Evolutionary conservation across 345 rosid species (phyloP), one percentile per base, ranked within the genome.

Genomic region (Orychophragmus violaceus): DNA sequence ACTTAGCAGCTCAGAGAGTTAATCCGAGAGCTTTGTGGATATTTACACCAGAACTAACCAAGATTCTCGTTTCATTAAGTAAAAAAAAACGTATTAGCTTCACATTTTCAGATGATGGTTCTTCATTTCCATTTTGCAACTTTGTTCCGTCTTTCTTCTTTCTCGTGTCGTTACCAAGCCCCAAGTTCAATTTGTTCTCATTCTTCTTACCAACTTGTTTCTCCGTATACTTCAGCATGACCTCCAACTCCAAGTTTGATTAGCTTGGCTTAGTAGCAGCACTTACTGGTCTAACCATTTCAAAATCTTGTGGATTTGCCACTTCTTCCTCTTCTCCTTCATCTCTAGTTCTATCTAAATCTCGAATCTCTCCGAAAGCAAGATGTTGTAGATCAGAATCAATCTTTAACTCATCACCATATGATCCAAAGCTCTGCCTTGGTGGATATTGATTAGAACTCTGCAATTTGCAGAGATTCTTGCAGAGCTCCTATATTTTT

Each of bases 321-420:
- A 78, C 84, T 74, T 74, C 41, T 2, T 66, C 62, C 5, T 66
- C 62, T 18, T 76, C 82, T 36, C 54, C 59, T 10, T 72, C 87
- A 53, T 76, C 84, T 56, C 83, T 77, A 68, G 84, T 79, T 51
- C 76, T 70, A 61, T 82, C 79, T 54, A 80, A 75, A 76, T 82
- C 87, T 64, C 71, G 78, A 77, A 77, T 82, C 73, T 84, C 92
- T 71, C 85, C 86, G 41, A 83, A 80, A 27, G 78, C 88, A 48
- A 93, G 94, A 77, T 90, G 87, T 72, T 73, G 73, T 71, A 93
- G 66, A 76, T 93, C 96, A 3, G 84, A 86, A 69, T 90, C 96
- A 35, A 93, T 88, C 79, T 95, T 88, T 0, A 94, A 93, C 78
- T 93, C 98, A 56, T 84, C 91, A 3, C 86, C 97, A 69, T 80